A percentile compares a stretch with the other conserved stretches of the same genome.
phyloP scores from a whole-genome alignment of 164 flowering plant species.

The Vitis cinerea region DNA sequence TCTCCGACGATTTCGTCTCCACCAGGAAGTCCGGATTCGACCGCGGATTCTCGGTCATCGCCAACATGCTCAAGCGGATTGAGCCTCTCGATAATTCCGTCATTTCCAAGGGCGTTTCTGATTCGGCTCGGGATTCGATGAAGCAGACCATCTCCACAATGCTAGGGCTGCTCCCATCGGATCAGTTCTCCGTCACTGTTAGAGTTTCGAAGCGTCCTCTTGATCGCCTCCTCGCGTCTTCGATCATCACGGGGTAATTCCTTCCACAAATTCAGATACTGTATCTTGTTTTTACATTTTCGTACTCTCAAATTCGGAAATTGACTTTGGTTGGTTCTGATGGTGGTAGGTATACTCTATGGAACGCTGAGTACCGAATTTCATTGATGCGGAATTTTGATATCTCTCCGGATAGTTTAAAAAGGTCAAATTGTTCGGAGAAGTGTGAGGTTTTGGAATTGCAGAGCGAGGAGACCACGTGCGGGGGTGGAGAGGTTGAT shows the following conservation, averaged over 20 bases:
- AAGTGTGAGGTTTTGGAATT: constrained; percentile 21
- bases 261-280: not conserved
- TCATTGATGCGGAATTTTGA: constrained; percentile 77
- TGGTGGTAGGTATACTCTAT: constrained; percentile 69
- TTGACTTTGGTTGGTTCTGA: not conserved
- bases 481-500: constrained; percentile 11
- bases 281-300: not conserved
- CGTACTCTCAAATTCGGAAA: not conserved
- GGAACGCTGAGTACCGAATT: constrained; percentile 90
- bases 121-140: constrained; percentile 82
- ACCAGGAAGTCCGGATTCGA: constrained; percentile 54
- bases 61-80: constrained; percentile 62
- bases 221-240: constrained; percentile 61
- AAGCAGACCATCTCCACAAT: constrained; percentile 82
- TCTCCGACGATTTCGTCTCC: constrained; percentile 70
- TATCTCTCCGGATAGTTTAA: constrained; percentile 23
- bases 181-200: constrained; percentile 68
- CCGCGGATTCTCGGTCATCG: constrained; percentile 73
- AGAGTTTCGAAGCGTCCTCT: constrained; percentile 61
- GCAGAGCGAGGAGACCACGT: constrained; percentile 24
- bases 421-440: constrained; percentile 4
- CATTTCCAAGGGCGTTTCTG: constrained; percentile 73
- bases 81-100: constrained; percentile 71
- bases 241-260: constrained; percentile 82
- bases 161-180: constrained; percentile 87